Evolutionary conservation across 140 eudicot species (phyloP).

Genomic region (Flaveria floridana): DNA sequence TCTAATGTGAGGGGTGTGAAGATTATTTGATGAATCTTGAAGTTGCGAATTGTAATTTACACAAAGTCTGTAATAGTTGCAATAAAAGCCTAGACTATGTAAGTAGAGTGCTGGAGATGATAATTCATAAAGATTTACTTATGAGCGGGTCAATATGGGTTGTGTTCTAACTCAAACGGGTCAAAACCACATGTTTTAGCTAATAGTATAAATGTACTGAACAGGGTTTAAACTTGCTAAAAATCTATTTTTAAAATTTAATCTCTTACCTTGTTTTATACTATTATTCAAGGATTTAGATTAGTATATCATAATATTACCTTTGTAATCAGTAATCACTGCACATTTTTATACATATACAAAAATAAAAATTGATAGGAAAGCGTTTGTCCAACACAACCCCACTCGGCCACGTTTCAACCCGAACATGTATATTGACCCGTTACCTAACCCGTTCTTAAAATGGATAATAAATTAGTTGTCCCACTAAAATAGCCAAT

Average conservation of each 20-base stretch:
- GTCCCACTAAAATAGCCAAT: slow-evolving; percentile 6
- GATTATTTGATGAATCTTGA: not conserved
- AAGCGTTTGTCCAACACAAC: not conserved
- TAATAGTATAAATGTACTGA: not conserved
- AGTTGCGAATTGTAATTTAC: no score
- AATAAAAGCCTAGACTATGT: not conserved
- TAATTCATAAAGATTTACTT: not conserved
- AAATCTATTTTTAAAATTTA: not conserved
- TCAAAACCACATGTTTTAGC: not conserved
- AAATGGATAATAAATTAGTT: not conserved
- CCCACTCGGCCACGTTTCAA: not conserved
- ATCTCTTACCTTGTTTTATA: not conserved
- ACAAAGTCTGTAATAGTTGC: not conserved
- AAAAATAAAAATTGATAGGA: not conserved
- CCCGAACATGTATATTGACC: not conserved
- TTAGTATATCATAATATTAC: not conserved
- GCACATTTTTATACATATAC: not conserved
- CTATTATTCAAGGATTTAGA: not conserved
- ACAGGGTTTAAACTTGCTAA: not conserved
- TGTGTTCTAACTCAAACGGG: not conserved
- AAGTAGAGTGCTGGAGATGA: not conserved
- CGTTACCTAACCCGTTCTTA: not conserved
- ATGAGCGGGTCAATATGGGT: not conserved
- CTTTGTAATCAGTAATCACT: not conserved
- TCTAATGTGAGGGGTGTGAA: not conserved